Evolutionary conservation across 2,329 filamentous ascomycete genomes (phyloP).

Genomic region (Diaporthe sp.): DNA sequence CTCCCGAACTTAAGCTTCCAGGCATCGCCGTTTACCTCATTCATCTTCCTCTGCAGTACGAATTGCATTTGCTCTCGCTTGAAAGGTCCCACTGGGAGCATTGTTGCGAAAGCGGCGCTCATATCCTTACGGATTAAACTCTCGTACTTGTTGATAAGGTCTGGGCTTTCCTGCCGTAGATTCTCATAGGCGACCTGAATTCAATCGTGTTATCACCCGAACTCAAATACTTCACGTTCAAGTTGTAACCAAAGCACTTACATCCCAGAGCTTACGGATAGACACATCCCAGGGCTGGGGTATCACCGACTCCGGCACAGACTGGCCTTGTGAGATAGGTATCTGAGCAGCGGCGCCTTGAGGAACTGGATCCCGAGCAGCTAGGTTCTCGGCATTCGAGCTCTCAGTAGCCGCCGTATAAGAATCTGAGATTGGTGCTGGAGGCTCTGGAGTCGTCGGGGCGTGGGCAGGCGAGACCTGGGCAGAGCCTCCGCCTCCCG

Average conservation of each 20-base stretch:
- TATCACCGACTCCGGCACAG: neutral
- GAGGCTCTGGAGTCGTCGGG: neutral
- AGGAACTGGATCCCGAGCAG: neutral
- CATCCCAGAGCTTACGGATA: neutral
- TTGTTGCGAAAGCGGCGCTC: neutral
- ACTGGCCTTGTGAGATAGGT: neutral
- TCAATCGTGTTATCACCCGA: neutral
- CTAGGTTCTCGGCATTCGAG: neutral
- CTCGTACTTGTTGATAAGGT: neutral
- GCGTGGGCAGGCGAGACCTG: neutral
- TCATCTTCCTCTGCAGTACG: neutral
- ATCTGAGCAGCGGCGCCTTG: neutral
- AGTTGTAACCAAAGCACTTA: neutral
- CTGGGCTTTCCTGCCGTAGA: neutral
- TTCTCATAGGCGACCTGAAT: neutral
- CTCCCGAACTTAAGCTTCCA: neutral
- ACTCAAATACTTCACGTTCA: neutral
- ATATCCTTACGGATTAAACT: neutral
- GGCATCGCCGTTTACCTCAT: neutral
- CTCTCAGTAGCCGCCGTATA: neutral
- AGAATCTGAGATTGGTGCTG: neutral
- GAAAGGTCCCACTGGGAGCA: neutral
- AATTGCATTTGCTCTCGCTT: neutral
- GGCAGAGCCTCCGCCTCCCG: too few relatives aligned
- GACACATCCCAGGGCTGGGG: neutral